phyloP scores from a whole-genome alignment of 805 yeast genomes.

The Kodamaea leandrae region DNA sequence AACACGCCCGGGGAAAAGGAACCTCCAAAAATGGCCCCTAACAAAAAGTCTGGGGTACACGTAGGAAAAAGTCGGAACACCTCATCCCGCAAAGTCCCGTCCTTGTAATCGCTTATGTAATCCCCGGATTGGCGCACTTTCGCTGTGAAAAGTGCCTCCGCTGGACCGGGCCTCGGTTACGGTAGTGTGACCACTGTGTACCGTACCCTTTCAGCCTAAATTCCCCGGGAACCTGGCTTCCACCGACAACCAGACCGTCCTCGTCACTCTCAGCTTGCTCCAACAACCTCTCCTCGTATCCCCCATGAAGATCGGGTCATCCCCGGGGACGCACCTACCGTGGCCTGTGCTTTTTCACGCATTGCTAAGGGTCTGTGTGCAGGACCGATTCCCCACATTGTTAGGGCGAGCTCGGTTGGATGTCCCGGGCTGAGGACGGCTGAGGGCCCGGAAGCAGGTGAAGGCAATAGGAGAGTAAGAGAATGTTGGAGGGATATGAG shows the following conservation, averaged over 20 bases:
- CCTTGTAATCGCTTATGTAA: not conserved
- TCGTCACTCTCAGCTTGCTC: too few relatives aligned
- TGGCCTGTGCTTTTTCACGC: not conserved
- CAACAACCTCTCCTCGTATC: not conserved
- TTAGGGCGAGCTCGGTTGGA: not conserved
- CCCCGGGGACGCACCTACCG: not conserved
- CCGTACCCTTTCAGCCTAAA: too few relatives aligned
- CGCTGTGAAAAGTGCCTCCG: not conserved
- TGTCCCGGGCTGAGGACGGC: not conserved
- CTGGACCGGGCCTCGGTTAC: slow-evolving; percentile 12
- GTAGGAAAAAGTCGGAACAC: slow-evolving; percentile 2
- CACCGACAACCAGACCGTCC: too few relatives aligned
- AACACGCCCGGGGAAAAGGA: slow-evolving; percentile 19
- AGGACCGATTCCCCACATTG: not conserved
- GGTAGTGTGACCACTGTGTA: slow-evolving; percentile 4
- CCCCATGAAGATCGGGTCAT: too few relatives aligned
- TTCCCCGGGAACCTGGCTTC: too few relatives aligned
- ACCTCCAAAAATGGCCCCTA: slow-evolving; percentile 5
- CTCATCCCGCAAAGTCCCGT: slow-evolving; percentile 1
- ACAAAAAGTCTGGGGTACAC: slow-evolving; percentile 5
- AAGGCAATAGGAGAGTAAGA: not conserved
- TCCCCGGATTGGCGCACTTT: not conserved
- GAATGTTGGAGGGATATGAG: not conserved
- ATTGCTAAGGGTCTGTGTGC: not conserved
- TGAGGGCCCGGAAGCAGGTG: not conserved